These are phyloP conservation scores for Candida insectorum DNA, from an alignment of 805 yeast genomes.

Conservation along the genomic window DNA sequence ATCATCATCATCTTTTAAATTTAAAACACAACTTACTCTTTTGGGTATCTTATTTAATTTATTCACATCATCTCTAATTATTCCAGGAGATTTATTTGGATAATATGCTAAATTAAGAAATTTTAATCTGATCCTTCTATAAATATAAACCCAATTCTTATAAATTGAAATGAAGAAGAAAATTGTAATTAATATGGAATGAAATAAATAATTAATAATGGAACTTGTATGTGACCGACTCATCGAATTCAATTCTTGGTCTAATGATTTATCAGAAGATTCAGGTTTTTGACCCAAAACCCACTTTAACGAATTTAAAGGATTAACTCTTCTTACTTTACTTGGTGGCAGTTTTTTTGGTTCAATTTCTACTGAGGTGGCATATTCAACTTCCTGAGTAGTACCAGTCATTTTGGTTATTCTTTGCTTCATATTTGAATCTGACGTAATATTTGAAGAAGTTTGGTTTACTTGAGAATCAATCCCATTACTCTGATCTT, in stretches of 20 bases:
- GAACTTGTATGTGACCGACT: too few species aligned
- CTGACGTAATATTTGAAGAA: too few species aligned
- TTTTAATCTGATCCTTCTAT: constrained; percentile 52
- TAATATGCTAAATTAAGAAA: constrained; percentile 63
- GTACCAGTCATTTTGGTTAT: too few species aligned
- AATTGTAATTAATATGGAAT: constrained; percentile 46
- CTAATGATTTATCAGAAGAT: too few species aligned
- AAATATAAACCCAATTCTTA: constrained; percentile 50
- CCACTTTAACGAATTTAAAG: too few species aligned
- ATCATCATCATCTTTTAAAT: constrained; percentile 68
- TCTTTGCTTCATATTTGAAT: too few species aligned
- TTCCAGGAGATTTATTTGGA: constrained; percentile 71
- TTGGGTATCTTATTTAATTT: constrained; percentile 74
- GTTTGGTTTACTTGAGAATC: too few species aligned
- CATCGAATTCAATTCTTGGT: too few species aligned
- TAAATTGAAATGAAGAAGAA: constrained; percentile 56
- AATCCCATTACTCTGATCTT: too few species aligned
- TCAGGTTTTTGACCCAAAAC: too few species aligned
- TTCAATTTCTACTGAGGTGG: too few species aligned
- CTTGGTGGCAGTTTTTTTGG: neutral
- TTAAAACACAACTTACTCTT: constrained; percentile 71
- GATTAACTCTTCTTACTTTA: neutral
- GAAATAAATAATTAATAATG: constrained; percentile 32
- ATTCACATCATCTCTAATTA: constrained; percentile 79
- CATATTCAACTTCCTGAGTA: too few species aligned